Conservation (phyloP, 257 asterid species). For the Solanum ahanhuiri region DNA sequence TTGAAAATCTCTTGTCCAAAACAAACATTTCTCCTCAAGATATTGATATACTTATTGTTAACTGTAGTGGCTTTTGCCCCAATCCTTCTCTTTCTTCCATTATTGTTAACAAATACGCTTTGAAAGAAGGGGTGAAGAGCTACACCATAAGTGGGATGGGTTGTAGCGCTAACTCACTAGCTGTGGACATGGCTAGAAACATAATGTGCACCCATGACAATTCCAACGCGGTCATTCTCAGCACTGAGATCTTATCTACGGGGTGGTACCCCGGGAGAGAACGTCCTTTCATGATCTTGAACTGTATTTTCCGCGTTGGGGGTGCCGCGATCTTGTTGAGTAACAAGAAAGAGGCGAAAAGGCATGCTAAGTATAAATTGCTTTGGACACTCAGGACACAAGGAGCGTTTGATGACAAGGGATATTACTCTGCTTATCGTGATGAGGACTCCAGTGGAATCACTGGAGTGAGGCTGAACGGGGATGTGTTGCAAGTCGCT, state of each 20-base stretch:
- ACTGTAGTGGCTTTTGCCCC: conserved; percentile 93
- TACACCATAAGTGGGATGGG: conserved; percentile 81
- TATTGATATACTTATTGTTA: conserved; percentile 63
- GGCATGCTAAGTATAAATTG: conserved; percentile 44
- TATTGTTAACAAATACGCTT: conserved; percentile 26
- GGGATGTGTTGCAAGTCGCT: conserved; percentile 56
- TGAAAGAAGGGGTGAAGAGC: conserved; percentile 63
- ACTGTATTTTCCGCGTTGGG: conserved; percentile 73
- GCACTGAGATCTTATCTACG: conserved; percentile 72
- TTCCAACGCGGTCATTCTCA: conserved; percentile 50
- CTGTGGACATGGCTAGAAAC: conserved; percentile 50
- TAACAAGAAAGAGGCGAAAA: conserved; percentile 32
- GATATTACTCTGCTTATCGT: conserved; percentile 43
- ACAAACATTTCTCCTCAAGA: conserved; percentile 30
- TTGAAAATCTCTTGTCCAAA: conserved; percentile 39
- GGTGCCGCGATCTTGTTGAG: conserved; percentile 54
- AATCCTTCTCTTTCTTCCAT: conserved; percentile 61
- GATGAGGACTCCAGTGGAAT: conserved; percentile 70
- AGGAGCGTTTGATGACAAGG: conserved; percentile 62
- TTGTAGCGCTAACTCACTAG: conserved; percentile 76
- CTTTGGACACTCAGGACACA: conserved; percentile 43
- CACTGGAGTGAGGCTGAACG: conserved; percentile 55
- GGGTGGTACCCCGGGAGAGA: conserved; percentile 84
- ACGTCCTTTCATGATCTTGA: conserved; percentile 41
- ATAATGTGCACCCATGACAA: conserved; percentile 33